Percentiles rank a stretch among this genome's conserved stretches.
phyloP scores from a whole-genome alignment of 176 grass and related monocot species.

The Chloris gayana region DNA sequence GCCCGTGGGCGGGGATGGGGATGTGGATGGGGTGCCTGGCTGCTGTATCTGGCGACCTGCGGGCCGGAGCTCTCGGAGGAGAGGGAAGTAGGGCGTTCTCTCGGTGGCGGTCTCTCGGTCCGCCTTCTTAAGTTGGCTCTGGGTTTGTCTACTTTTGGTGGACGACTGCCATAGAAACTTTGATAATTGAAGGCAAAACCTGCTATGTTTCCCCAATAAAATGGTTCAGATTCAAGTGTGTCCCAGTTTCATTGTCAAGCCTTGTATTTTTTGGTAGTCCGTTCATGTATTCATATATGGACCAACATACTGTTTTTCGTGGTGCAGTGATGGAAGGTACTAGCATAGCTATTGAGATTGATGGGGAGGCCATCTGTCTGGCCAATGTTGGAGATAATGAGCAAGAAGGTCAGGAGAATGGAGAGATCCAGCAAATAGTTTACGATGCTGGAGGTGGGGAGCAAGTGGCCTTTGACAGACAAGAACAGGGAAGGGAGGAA shows the following conservation, averaged over 20 bases:
- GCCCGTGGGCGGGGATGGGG: too few species aligned
- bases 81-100: neutral
- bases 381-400: conserved; percentile 55
- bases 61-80: neutral
- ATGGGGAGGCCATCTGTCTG: conserved; percentile 67
- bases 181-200: neutral
- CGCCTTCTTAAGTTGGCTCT: neutral
- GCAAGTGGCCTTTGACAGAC: conserved; percentile 41
- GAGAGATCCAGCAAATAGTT: conserved; percentile 48
- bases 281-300: neutral
- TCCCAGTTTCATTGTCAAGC: conserved; percentile 1
- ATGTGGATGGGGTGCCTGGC: neutral
- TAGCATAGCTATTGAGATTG: conserved; percentile 74
- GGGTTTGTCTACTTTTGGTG: too few species aligned
- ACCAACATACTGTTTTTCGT: conserved; percentile 13
- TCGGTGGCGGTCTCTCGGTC: neutral
- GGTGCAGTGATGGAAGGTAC: conserved; percentile 63
- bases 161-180: neutral
- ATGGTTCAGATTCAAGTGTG: neutral
- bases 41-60: neutral
- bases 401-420: conserved; percentile 38
- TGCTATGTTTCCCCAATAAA: neutral
- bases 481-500: conserved; percentile 38
- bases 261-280: neutral
- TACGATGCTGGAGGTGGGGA: conserved; percentile 36